Conservation (phyloP, 129 eudicot genomes). For the Chrysanthemum makinoi region DNA sequence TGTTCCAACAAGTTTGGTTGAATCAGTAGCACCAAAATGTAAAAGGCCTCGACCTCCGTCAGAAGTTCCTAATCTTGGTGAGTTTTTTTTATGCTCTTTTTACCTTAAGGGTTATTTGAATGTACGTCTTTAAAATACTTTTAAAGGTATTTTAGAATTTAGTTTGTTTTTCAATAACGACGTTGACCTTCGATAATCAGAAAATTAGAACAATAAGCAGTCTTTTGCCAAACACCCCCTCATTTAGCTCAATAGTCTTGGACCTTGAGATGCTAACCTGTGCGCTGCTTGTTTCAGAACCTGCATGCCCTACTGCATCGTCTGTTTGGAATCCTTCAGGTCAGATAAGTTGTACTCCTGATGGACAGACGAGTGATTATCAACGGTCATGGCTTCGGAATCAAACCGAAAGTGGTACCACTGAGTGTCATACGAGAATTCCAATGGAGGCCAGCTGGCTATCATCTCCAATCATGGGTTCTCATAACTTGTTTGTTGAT, state of each 20-base stretch:
- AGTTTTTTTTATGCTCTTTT: constrained; percentile 5
- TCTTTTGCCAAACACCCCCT: not conserved
- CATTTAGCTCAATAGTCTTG: constrained; percentile 1
- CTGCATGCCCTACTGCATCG: constrained; percentile 39
- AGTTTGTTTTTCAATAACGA: not conserved
- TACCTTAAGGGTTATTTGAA: not conserved
- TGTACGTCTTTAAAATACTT: not conserved
- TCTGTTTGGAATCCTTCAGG: constrained; percentile 47
- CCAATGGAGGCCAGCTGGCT: constrained; percentile 36
- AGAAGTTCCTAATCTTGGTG: constrained; percentile 22
- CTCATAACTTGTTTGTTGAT: constrained; percentile 30
- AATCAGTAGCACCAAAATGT: constrained; percentile 25
- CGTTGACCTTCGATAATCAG: not conserved
- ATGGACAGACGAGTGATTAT: constrained; percentile 41
- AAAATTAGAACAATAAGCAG: not conserved
- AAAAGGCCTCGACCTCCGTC: constrained; percentile 31
- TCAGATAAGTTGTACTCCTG: constrained; percentile 40
- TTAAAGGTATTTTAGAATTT: not conserved
- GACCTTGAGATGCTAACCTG: constrained; percentile 18
- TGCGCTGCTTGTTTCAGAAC: constrained; percentile 36
- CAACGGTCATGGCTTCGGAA: constrained; percentile 29
- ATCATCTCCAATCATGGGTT: constrained; percentile 31
- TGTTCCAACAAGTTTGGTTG: constrained; percentile 33
- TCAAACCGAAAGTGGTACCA: constrained; percentile 37
- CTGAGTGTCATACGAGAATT: constrained; percentile 20